Percentiles rank a stretch among this genome's conserved stretches.
Evolutionary conservation across 1,284 basidiomycete species (phyloP).

Genomic region (Baeospora myosura): DNA sequence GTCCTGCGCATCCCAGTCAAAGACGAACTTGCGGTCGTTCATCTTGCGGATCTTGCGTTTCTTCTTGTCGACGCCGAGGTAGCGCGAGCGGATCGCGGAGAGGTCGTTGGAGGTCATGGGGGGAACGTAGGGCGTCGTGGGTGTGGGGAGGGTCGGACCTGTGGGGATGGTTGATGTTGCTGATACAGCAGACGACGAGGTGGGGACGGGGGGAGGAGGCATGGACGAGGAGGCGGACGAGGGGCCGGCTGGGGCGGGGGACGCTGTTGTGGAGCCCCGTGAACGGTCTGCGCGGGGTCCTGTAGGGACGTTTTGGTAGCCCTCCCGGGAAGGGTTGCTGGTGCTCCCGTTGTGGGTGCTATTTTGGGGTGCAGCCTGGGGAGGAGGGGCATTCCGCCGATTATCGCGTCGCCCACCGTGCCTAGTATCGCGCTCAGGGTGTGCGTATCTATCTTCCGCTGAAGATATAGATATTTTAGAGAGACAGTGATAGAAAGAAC

Average conservation of each 20-base stretch:
- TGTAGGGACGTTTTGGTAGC: slow-evolving; percentile 68
- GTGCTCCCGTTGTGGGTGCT: slow-evolving; percentile 23
- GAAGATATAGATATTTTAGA: too few species aligned
- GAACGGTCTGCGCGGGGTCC: slow-evolving; percentile 72
- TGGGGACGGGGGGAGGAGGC: slow-evolving; percentile 41
- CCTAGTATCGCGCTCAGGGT: slow-evolving; percentile 47
- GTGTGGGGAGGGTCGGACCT: slow-evolving; percentile 18
- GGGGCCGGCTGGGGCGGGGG: slow-evolving; percentile 22
- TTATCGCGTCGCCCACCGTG: slow-evolving; percentile 28
- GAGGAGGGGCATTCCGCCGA: slow-evolving; percentile 27
- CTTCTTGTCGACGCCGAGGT: slow-evolving; percentile 87
- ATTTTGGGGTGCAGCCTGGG: slow-evolving; percentile 25
- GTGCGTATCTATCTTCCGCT: slow-evolving; percentile 60
- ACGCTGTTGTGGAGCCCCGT: slow-evolving; percentile 31
- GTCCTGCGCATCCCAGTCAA: slow-evolving; percentile 95
- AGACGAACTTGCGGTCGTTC: slow-evolving; percentile 95
- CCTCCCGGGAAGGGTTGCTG: slow-evolving; percentile 28
- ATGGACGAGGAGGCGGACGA: slow-evolving; percentile 32
- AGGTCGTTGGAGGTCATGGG: slow-evolving; percentile 73
- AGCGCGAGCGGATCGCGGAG: slow-evolving; percentile 74
- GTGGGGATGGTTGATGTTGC: slow-evolving; percentile 15
- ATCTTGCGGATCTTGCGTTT: slow-evolving; percentile 90
- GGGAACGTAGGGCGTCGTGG: slow-evolving; percentile 48
- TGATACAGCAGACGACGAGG: slow-evolving; percentile 26
- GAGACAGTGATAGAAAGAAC: slow-evolving; percentile 15